These are phyloP conservation scores for Claviceps africana DNA, from an alignment of 2,329 filamentous ascomycete genomes.

Conservation along the genomic window DNA sequence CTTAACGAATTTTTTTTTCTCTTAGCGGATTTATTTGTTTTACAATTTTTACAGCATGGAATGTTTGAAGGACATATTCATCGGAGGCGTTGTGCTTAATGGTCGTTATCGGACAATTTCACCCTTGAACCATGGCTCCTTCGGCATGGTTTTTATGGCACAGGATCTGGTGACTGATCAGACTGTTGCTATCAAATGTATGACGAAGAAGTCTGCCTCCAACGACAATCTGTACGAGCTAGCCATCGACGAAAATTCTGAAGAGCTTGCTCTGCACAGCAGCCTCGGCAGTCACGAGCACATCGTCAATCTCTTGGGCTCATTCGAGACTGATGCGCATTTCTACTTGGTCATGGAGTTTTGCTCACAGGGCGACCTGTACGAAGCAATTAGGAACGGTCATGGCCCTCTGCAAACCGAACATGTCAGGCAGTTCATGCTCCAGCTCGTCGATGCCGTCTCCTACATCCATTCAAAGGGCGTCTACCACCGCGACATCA, in stretches of 20 bases:
- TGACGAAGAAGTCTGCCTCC: slow-evolving; percentile 65
- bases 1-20: slow-evolving; percentile 5
- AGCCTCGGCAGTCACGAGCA: slow-evolving; percentile 70
- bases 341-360: slow-evolving; percentile 89
- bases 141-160: slow-evolving; percentile 95
- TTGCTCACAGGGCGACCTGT: slow-evolving; percentile 87
- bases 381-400: slow-evolving; percentile 85
- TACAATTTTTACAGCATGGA: slow-evolving; percentile 41
- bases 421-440: slow-evolving; percentile 94
- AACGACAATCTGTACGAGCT: slow-evolving; percentile 48
- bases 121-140: slow-evolving; percentile 95
- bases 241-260: slow-evolving; percentile 67
- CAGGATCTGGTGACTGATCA: slow-evolving; percentile 64
- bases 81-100: slow-evolving; percentile 64
- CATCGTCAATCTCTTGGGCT: slow-evolving; percentile 82
- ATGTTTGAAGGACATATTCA: slow-evolving; percentile 74
- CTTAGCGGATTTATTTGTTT: slow-evolving; percentile 8
- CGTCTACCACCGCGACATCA: slow-evolving; percentile 95
- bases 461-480: slow-evolving; percentile 82
- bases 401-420: slow-evolving; percentile 87
- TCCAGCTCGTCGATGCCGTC: slow-evolving; percentile 80
- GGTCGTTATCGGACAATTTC: slow-evolving; percentile 85
- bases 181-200: slow-evolving; percentile 86
- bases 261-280: slow-evolving; percentile 67
- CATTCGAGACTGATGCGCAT: slow-evolving; percentile 85